These are phyloP conservation scores for Spathaspora hagerdaliae DNA, from an alignment of 805 yeast genomes.

Conservation along the genomic window DNA sequence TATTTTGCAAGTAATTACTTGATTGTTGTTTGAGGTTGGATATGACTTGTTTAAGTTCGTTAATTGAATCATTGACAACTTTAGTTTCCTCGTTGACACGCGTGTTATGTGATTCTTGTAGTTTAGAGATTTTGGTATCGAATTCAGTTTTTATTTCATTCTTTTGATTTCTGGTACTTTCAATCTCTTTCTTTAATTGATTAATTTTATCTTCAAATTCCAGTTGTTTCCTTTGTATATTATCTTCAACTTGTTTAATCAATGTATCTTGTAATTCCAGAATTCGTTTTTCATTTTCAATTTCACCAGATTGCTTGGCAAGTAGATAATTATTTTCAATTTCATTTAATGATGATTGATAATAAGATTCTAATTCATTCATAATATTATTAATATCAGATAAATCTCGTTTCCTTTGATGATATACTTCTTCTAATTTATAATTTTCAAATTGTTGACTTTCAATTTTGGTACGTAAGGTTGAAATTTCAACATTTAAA, in stretches of 20 bases:
- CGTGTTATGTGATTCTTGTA: not conserved
- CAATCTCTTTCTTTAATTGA: constrained; percentile 5
- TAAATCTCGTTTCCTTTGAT: constrained; percentile 33
- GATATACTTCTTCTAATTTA: constrained; percentile 29
- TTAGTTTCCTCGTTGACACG: constrained; percentile 3
- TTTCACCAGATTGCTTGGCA: not conserved
- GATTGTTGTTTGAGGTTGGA: not conserved
- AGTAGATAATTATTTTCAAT: constrained; percentile 15
- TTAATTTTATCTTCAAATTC: constrained; percentile 16
- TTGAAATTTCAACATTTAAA: constrained; percentile 17
- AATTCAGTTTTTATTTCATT: too few species aligned
- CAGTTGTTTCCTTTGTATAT: constrained; percentile 31
- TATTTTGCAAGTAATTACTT: not conserved
- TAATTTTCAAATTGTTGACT: constrained; percentile 32
- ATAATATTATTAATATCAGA: constrained; percentile 31
- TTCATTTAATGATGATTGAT: constrained; percentile 18
- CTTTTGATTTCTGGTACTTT: not conserved
- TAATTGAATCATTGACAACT: constrained; percentile 1
- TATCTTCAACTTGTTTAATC: constrained; percentile 20
- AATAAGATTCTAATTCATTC: constrained; percentile 21
- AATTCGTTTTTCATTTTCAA: constrained; percentile 1
- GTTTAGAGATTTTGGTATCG: not conserved
- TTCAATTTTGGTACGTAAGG: constrained; percentile 34
- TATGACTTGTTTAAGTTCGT: constrained; percentile 2
- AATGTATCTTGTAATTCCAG: constrained; percentile 1